Conservation (phyloP, 345 rosid genomes). For the Syzygium grande region DNA sequence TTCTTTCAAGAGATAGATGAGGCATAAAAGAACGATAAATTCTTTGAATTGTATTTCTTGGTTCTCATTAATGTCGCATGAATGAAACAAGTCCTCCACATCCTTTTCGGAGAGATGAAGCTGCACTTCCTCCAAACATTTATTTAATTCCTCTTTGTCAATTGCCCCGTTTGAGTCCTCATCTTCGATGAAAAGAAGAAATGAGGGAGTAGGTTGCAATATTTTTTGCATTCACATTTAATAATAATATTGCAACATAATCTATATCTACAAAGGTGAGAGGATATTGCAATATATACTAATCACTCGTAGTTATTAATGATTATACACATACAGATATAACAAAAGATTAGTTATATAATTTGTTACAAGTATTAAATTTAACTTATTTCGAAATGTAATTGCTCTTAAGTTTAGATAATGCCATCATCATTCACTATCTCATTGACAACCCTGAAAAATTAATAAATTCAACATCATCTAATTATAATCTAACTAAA, state of each 20-base stretch:
- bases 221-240: neutral
- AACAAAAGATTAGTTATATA: neutral
- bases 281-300: neutral
- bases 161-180: conserved; percentile 60
- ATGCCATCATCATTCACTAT: neutral
- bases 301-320: neutral
- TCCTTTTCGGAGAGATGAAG: conserved; percentile 49
- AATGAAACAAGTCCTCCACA: conserved; percentile 59
- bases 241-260: neutral
- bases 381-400: neutral
- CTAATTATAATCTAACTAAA: neutral
- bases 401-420: neutral
- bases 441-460: neutral
- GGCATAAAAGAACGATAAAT: conserved; percentile 73
- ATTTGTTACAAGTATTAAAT: neutral
- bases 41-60: conserved; percentile 78
- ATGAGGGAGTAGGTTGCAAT: neutral
- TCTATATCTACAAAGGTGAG: neutral
- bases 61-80: conserved; percentile 77
- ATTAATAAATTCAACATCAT: neutral
- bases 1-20: conserved; percentile 56
- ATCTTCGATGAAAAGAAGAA: conserved; percentile 29
- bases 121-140: conserved; percentile 53
- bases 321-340: neutral
- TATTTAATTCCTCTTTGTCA: conserved; percentile 57